These are phyloP conservation scores for Gossypium rotundifolium DNA, from an alignment of 345 rosid genomes.

Conservation along the genomic window DNA sequence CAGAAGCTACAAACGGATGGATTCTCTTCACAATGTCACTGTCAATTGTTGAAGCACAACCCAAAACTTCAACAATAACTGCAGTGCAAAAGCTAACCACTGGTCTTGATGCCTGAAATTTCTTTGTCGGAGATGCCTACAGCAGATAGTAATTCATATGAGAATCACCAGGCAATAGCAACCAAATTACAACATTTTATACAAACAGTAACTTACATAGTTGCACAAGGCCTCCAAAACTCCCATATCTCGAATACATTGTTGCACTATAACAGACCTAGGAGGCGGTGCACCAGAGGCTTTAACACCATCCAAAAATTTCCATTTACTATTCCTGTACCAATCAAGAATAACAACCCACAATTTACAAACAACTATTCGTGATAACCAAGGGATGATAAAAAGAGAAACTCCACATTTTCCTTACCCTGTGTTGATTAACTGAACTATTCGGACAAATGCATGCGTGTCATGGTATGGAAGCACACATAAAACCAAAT, in stretches of 20 bases:
- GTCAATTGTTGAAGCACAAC: conserved; percentile 49
- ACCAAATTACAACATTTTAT: background rate
- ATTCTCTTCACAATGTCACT: conserved; percentile 68
- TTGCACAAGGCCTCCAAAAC: conserved; percentile 75
- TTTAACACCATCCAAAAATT: conserved; percentile 74
- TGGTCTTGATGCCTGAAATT: conserved; percentile 55
- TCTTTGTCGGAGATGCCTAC: conserved; percentile 71
- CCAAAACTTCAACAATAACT: conserved; percentile 68
- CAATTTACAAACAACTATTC: background rate
- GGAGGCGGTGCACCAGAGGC: conserved; percentile 89
- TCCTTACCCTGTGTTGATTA: conserved; percentile 64
- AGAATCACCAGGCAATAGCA: conserved; percentile 7
- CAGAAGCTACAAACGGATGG: conserved; percentile 69
- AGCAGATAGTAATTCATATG: conserved; percentile 14
- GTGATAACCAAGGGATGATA: background rate
- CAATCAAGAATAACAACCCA: conserved; percentile 16
- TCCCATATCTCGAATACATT: conserved; percentile 74
- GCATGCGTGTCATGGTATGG: conserved; percentile 88
- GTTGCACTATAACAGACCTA: conserved; percentile 79
- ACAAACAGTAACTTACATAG: conserved; percentile 51
- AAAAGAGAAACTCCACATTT: background rate
- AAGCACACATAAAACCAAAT: conserved; percentile 66
- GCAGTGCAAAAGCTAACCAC: conserved; percentile 74
- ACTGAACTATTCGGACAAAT: conserved; percentile 76
- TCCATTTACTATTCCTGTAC: conserved; percentile 83